phyloP scores from a whole-genome alignment of 495 filamentous ascomycete genomes.

The Trichoderma parareesei region DNA sequence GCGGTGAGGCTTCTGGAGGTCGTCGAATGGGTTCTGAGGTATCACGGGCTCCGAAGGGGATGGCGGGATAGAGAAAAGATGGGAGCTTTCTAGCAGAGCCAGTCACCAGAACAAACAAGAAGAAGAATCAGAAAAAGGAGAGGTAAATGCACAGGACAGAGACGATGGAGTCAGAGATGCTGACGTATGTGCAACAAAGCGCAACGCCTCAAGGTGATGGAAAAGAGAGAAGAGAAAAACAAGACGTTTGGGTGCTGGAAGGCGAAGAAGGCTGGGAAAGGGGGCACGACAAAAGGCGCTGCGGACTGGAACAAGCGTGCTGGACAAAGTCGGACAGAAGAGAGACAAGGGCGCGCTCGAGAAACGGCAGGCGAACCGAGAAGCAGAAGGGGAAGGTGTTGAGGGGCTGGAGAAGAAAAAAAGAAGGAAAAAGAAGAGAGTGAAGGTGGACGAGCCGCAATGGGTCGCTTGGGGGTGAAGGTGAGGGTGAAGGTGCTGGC shows the following conservation, averaged over 20 bases:
- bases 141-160: constrained; percentile 17
- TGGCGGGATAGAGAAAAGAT: constrained; percentile 17
- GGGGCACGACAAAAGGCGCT: background rate
- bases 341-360: background rate
- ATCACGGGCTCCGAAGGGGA: constrained; percentile 16
- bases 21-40: constrained; percentile 16
- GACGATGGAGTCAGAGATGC: background rate
- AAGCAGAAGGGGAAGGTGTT: constrained; percentile 22
- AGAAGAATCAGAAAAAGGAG: constrained; percentile 26
- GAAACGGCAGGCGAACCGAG: constrained; percentile 17
- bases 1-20: background rate
- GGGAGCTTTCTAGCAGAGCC: constrained; percentile 12
- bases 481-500: constrained; percentile 5
- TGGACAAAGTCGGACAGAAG: background rate
- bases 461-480: constrained; percentile 16
- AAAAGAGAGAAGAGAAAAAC: constrained; percentile 25
- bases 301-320: background rate
- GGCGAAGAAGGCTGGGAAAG: constrained; percentile 9
- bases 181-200: constrained; percentile 25
- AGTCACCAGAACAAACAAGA: constrained; percentile 12
- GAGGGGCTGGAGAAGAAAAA: constrained; percentile 21
- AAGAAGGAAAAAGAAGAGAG: constrained; percentile 29
- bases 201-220: constrained; percentile 25
- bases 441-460: constrained; percentile 23
- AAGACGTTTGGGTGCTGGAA: constrained; percentile 1